Base-by-base conservation (phyloP, 2,329 filamentous ascomycete species). In the Chrysoporthe deuterocubensis region DNA sequence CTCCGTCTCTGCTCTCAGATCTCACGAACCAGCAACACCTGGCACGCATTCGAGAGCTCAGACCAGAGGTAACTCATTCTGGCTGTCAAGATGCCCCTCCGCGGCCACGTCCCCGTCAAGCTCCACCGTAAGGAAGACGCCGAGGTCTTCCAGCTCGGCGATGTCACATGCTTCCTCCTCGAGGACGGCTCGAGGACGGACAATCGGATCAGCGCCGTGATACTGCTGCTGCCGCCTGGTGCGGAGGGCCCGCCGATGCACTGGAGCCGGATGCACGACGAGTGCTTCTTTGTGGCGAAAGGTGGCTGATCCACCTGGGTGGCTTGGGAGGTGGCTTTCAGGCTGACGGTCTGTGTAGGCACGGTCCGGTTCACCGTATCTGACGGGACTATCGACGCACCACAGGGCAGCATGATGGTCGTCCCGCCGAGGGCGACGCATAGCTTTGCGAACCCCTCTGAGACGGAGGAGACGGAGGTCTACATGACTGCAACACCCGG, bases 251-350 rank as follows among this genome's bases (percentile, higher is more conserved):
- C 77, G 42, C 77, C 77, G 16, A 77, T 79, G 77, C 77, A 79
- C 46, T 79, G 77, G 77, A 77, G 78, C 65, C 74, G 77, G 5
- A 78, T 78, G 52, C 77, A 79, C 56, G 78, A 79, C 59, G 78
- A 79, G 68, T 71, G 76, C 56, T 79, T 79, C 70, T 72, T 78
- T 60, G 73, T 79, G 3, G 77, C 74, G 11, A 78, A 78, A 67
- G 77, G 76, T 76, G 14, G 16, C 16, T 42, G 3, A 14, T 26
- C 16, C 37, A 37, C 21, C 26, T 26, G 18, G n/a, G 44, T 4
- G 16, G 42, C 37, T 26, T n/a, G n/a, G 2, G n/a, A 43, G 16
- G 7, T 4, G 16, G 11, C 58, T 44, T 56, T 56, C 13, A 16
- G 11, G 56, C 14, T 59, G 26, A 43, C 26, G 0, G 18, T 26